phyloP scores from a whole-genome alignment of 352 stramenopile species.

The Phytophthora hibernalis region DNA sequence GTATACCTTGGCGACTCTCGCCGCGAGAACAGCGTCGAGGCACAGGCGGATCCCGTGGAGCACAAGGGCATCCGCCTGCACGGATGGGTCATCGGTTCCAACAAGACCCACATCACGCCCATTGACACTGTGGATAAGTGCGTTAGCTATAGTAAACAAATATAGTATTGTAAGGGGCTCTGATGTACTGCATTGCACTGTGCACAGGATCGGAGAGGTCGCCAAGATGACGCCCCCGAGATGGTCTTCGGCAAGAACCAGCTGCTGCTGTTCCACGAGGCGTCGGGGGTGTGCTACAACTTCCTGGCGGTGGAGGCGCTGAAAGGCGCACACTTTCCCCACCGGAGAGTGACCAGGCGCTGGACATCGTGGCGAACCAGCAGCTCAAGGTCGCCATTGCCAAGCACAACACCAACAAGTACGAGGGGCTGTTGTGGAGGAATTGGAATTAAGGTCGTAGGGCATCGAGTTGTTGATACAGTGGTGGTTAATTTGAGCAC shows the following conservation, averaged over 20 bases:
- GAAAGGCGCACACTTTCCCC: conserved; percentile 78
- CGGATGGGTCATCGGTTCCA: conserved; percentile 75
- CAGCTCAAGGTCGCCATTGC: conserved; percentile 84
- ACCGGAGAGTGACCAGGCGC: conserved; percentile 42
- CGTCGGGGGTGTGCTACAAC: conserved; percentile 75
- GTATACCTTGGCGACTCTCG: conserved; percentile 61
- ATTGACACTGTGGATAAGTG: conserved; percentile 75
- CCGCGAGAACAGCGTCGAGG: conserved; percentile 45
- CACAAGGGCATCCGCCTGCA: conserved; percentile 73
- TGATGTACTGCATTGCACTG: conserved; percentile 8
- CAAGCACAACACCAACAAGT: conserved; percentile 85
- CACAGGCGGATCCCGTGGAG: conserved; percentile 65
- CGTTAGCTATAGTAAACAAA: conserved; percentile 10
- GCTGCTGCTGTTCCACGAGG: conserved; percentile 74
- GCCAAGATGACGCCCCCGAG: conserved; percentile 82
- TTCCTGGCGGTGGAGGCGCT: conserved; percentile 82
- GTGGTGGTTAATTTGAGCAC: background rate
- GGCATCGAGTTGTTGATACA: background rate
- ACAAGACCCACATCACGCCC: conserved; percentile 87
- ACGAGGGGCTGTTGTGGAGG: conserved; percentile 4
- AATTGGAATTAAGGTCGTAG: background rate
- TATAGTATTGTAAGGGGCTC: background rate
- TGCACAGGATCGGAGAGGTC: conserved; percentile 56
- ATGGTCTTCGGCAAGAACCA: conserved; percentile 91
- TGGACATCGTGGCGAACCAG: conserved; percentile 68